Evolutionary conservation across 2,329 filamentous ascomycete genomes (phyloP).

Genomic region (Trichoderma citrinoviride): DNA sequence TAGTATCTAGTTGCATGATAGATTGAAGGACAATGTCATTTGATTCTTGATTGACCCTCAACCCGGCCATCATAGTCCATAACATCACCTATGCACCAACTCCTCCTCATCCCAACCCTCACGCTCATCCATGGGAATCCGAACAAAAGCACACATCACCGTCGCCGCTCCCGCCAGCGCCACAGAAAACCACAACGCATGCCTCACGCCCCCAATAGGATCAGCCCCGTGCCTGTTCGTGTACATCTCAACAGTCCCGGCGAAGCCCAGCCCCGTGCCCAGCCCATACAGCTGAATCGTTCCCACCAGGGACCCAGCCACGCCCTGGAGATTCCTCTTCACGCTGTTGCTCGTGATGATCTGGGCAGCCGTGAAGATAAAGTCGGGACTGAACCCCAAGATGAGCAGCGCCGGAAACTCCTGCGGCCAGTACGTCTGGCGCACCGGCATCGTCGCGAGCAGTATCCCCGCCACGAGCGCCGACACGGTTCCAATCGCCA

Average conservation of each 20-base stretch:
- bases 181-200: constrained; percentile 9
- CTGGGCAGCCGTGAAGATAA: constrained; percentile 5
- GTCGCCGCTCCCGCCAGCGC: not conserved
- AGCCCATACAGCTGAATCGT: constrained; percentile 12
- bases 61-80: too few relatives aligned
- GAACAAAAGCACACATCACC: not conserved
- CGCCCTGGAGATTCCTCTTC: not conserved
- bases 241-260: constrained; percentile 8
- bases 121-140: constrained; percentile 10
- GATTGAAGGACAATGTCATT: too few relatives aligned
- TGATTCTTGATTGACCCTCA: too few relatives aligned
- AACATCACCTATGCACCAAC: not conserved
- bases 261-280: constrained; percentile 4
- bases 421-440: constrained; percentile 11
- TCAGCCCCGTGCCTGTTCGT: not conserved
- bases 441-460: constrained; percentile 1
- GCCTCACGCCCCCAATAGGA: not conserved
- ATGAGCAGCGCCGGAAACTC: not conserved
- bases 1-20: too few relatives aligned
- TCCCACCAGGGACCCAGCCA: constrained; percentile 5
- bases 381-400: not conserved
- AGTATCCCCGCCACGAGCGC: constrained; percentile 7
- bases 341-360: constrained; percentile 11
- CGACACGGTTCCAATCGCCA: constrained; percentile 1
- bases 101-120: constrained; percentile 9